Evolutionary conservation across 1,284 basidiomycete genomes (phyloP).

Genomic region (Amylostereum areolatum): DNA sequence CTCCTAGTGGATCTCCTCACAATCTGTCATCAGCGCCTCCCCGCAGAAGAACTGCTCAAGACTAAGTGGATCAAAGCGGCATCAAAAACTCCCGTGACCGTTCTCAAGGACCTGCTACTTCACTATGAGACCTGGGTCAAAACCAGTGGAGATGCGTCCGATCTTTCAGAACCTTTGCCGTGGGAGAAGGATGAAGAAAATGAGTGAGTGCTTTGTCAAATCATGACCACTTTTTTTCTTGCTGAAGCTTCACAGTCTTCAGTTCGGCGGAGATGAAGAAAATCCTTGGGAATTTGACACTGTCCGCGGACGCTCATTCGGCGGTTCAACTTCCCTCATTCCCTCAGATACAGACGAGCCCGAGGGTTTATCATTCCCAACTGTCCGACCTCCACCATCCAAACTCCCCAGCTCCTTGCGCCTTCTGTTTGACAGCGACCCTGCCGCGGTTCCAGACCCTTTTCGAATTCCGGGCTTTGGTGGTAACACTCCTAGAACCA

Average conservation of each 20-base stretch:
- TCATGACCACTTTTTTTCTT: neutral
- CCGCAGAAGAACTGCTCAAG: constrained; percentile 87
- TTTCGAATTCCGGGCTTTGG: constrained; percentile 34
- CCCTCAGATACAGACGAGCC: constrained; percentile 16
- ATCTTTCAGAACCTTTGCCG: constrained; percentile 66
- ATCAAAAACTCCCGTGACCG: constrained; percentile 62
- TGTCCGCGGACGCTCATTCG: constrained; percentile 41
- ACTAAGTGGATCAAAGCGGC: constrained; percentile 90
- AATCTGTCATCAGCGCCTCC: constrained; percentile 54
- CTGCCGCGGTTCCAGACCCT: constrained; percentile 29
- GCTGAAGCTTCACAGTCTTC: neutral
- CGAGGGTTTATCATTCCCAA: constrained; percentile 28
- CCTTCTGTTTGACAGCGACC: constrained; percentile 57
- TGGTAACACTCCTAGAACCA: constrained; percentile 10
- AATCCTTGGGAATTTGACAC: constrained; percentile 77
- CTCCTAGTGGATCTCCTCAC: neutral
- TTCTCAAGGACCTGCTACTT: constrained; percentile 81
- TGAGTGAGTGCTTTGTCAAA: constrained; percentile 26
- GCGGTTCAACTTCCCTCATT: no score
- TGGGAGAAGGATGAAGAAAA: constrained; percentile 60
- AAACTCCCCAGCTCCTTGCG: constrained; percentile 68
- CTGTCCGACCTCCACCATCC: constrained; percentile 41
- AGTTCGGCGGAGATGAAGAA: constrained; percentile 23
- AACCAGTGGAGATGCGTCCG: constrained; percentile 74
- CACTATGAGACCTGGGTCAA: constrained; percentile 76